A percentile compares a stretch with the other conserved stretches of the same genome.
Evolutionary conservation across 139 green algal species (phyloP).

Genomic region (Chlorella sp.): DNA sequence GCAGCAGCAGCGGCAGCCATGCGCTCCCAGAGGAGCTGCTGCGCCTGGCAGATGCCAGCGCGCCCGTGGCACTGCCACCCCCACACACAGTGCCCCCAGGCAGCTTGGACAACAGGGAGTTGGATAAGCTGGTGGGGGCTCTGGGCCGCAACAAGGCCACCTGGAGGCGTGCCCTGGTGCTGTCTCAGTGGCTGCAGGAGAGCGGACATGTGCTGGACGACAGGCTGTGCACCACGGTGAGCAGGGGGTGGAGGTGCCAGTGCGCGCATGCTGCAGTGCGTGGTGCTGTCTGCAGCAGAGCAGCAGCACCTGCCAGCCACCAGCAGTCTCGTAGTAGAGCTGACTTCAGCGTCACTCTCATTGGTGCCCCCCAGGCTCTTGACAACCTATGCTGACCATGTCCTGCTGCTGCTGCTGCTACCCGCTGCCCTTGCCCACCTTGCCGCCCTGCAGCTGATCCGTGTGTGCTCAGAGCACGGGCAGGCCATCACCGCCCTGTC

Average conservation of each 20-base stretch:
- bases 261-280: too few relatives aligned
- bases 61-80: constrained; percentile 25
- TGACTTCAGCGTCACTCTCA: too few relatives aligned
- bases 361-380: too few relatives aligned
- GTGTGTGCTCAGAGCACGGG: constrained; percentile 71
- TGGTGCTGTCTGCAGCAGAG: too few relatives aligned
- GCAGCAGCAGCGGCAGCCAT: too few relatives aligned
- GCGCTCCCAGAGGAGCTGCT: constrained; percentile 32
- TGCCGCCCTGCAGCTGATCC: constrained; percentile 53
- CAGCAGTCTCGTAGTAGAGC: not conserved
- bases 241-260: too few relatives aligned
- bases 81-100: constrained; percentile 12
- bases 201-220: constrained; percentile 65
- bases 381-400: not conserved
- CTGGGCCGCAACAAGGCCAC: constrained; percentile 64
- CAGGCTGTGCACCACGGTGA: constrained; percentile 73
- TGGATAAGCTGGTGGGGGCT: constrained; percentile 75
- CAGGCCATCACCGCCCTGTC: constrained; percentile 56
- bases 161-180: constrained; percentile 63
- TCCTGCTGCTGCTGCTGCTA: not conserved
- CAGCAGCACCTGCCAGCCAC: not conserved
- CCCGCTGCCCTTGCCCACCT: too few relatives aligned
- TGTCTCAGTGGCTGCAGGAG: constrained; percentile 69
- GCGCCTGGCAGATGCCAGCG: constrained; percentile 26
- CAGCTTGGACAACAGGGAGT: constrained; percentile 66